Evolutionary conservation across 805 yeast species (phyloP).

Genomic region (Schizosaccharomyces osmophilus): DNA sequence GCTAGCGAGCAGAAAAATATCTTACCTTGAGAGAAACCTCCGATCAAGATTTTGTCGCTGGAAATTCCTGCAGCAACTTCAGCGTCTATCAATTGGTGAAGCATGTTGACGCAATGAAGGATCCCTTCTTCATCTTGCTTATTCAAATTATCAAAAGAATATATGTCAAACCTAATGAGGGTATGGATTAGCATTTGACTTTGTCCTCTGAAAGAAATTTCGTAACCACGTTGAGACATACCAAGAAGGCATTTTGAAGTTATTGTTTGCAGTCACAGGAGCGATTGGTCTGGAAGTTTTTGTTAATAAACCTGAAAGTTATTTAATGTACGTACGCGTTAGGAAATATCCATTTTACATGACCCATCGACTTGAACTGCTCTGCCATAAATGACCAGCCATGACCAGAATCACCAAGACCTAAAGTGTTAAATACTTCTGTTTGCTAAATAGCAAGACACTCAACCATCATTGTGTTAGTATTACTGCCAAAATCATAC

Average conservation of each 20-base stretch:
- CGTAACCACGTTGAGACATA: conserved; percentile 18
- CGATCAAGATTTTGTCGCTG: conserved; percentile 41
- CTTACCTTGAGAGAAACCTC: conserved; percentile 82
- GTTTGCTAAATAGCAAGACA: not conserved
- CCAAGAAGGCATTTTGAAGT: conserved; percentile 60
- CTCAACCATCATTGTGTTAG: too few species aligned
- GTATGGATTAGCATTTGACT: not conserved
- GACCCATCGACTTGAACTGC: conserved; percentile 19
- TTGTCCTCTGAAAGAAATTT: conserved; percentile 3
- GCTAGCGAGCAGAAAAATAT: too few species aligned
- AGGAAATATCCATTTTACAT: conserved; percentile 62
- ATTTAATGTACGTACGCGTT: conserved; percentile 24
- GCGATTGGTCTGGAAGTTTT: conserved; percentile 20
- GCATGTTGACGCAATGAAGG: conserved; percentile 11
- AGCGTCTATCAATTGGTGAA: conserved; percentile 13
- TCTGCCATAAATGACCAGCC: conserved; percentile 70
- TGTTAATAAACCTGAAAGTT: not conserved
- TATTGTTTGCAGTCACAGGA: conserved; percentile 22
- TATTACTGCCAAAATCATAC: not conserved
- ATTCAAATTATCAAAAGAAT: conserved; percentile 2
- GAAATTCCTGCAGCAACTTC: conserved; percentile 16
- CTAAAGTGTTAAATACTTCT: conserved; percentile 25
- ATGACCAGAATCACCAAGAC: conserved; percentile 71
- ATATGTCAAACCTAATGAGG: not conserved
- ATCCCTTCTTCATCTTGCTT: conserved; percentile 19